Base-by-base conservation (phyloP, 257 asterid genomes). In the Solanum pimpinellifolium region DNA sequence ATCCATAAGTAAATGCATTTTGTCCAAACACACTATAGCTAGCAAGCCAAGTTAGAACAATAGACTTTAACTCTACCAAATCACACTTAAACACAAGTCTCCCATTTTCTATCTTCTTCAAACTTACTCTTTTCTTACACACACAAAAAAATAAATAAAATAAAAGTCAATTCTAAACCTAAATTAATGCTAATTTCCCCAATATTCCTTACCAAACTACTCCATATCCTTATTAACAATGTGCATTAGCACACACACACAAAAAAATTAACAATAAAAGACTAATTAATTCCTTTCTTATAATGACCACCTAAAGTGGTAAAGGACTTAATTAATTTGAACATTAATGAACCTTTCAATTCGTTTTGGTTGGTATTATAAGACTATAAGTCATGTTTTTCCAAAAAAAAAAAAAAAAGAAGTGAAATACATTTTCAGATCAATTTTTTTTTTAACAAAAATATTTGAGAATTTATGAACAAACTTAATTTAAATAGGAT, bases 171-270 rank as follows among this genome's bases (percentile, higher is more conserved):
- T 15, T 81, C 12, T 59, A 42, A 59, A 56, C 88, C 49, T 83
- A 52, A 60, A 76, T 15, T 21, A 65, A 74, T 76, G 91, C 86
- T 49, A 76, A 83, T 44, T 86, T 89, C 76, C 87, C 89, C 68
- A 75, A 83, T 84, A 83, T 27, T 6, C 42, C 23, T 35, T 33
- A 75, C 89, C 83, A 75, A 83, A 83, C 41, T 7, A 25, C 44
- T 37, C 21, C 39, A n/a, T 41, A 9, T 42, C 15, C 37, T 42
- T 14, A 70, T 12, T 12, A 75, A 39, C 15, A 13, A 29, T 21
- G 31, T 21, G n/a, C 83, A 44, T 77, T 13, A 20, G 33, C 82
- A 39, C 56, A 75, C 23, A 75, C 1, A 39, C 4, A 41, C 2
- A 37, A 35, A 35, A 18, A 37, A 35, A 18, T 9, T 8, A 13